Evolutionary conservation across 2,329 filamentous ascomycete genomes (phyloP), one percentile per base, ranked within the genome.

Genomic region (Allantophomopsis cytisporea): DNA sequence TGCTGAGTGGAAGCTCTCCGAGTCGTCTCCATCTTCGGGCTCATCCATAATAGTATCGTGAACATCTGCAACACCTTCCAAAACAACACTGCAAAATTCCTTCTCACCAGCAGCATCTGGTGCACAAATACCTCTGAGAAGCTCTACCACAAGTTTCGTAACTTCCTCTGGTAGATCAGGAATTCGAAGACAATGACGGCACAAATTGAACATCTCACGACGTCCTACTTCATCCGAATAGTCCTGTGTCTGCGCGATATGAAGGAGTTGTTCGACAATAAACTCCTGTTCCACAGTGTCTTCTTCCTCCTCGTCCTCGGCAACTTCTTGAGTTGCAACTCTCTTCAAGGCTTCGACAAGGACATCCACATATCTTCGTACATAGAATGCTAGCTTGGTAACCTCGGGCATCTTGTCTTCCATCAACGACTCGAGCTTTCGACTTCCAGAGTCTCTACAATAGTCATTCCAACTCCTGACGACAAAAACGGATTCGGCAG

Each of bases 201-300:
- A 73, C 28, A 96, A 71, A 14, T 84, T 78, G 57, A 94, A 95
- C 87, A 98, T 96, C 63, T 94, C 94, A 42, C 89, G 73, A 47
- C 91, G 76, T 37, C 91, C 91, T 45, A 94, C 84, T 59, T 96
- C 91, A 54, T 98, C 91, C n/a, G 85, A 88, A 60, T 96, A 98
- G 60, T 98, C 91, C 38, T 96, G 73, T 1, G 85, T 93, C 43
- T 88, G 70, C 5, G 86, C 83, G 54, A 98, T 94, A 51, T 95
- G 83, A 30, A 98, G 76, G 41, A 98, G 69, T 55, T 98, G 93
- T 57, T 96, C 88, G 31, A 95, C 83, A 45, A 95, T 83, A 51
- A 98, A 98, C 58, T 96, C 89, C 50, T 88, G 80, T 56, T 95
- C 87, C 6, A 87, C 80, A 0, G 82, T 82, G 48, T 93, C 83